phyloP scores from a whole-genome alignment of 768 basidiomycete genomes.

The Lentinula lateritia region DNA sequence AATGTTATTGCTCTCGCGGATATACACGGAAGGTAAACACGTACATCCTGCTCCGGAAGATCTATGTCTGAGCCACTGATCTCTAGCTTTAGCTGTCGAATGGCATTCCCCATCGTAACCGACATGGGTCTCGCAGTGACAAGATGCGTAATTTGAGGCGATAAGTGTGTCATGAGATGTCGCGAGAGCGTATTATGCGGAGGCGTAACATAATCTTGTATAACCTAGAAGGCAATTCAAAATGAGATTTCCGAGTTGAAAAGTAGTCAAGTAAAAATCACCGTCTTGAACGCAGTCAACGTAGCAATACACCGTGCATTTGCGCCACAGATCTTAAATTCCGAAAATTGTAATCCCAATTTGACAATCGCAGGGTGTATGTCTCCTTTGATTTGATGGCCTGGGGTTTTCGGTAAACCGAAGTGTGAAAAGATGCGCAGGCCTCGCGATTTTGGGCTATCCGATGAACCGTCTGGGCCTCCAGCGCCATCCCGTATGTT shows the following conservation, averaged over 20 bases:
- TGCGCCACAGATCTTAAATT: constrained; percentile 89
- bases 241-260: not conserved
- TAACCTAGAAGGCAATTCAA: constrained; percentile 49
- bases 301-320: constrained; percentile 96
- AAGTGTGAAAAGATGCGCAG: constrained; percentile 84
- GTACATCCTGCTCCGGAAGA: constrained; percentile 89
- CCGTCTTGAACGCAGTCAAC: constrained; percentile 86
- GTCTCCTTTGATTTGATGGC: constrained; percentile 63
- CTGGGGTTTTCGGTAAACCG: constrained; percentile 59
- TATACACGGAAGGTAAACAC: constrained; percentile 7
- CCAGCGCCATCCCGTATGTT: constrained; percentile 16
- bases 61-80: constrained; percentile 92
- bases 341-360: constrained; percentile 84
- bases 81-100: constrained; percentile 90
- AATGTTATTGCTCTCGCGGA: not conserved
- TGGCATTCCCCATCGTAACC: constrained; percentile 91
- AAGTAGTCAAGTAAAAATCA: constrained; percentile 24
- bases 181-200: constrained; percentile 82
- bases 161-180: constrained; percentile 88
- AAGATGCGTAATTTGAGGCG: constrained; percentile 88
- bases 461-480: constrained; percentile 24
- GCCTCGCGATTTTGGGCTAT: constrained; percentile 39
- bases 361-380: constrained; percentile 88
- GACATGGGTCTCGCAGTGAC: constrained; percentile 88
- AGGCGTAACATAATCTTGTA: constrained; percentile 86